These are phyloP conservation scores for Lecanicillium sp. DNA, from an alignment of 2,329 filamentous ascomycete species.

Conservation along the genomic window DNA sequence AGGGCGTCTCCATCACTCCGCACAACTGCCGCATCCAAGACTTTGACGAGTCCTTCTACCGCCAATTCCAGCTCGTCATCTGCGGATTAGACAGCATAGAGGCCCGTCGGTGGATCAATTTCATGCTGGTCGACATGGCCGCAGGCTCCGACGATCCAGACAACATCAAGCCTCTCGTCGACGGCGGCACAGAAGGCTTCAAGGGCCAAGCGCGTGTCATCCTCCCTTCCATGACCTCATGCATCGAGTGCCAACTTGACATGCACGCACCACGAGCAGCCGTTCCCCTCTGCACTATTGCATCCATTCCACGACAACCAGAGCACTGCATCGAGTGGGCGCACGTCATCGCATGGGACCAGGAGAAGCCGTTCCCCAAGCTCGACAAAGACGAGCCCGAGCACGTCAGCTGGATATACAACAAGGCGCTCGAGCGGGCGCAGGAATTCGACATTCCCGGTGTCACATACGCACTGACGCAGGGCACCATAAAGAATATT, in stretches of 20 bases:
- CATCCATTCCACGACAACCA: constrained; percentile 90
- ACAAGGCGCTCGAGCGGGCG: constrained; percentile 73
- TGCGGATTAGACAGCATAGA: constrained; percentile 97
- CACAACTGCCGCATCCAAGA: constrained; percentile 96
- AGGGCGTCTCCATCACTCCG: constrained; percentile 84
- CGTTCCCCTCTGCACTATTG: constrained; percentile 91
- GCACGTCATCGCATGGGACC: constrained; percentile 94
- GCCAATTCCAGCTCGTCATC: constrained; percentile 89
- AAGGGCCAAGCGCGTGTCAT: constrained; percentile 94
- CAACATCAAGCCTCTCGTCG: constrained; percentile 84
- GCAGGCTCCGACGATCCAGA: constrained; percentile 69
- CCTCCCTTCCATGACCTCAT: constrained; percentile 84
- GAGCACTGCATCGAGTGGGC: constrained; percentile 99
- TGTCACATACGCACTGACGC: constrained; percentile 90
- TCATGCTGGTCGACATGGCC: constrained; percentile 83
- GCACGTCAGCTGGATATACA: constrained; percentile 94
- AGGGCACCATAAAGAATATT: constrained; percentile 98
- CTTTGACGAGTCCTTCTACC: constrained; percentile 92
- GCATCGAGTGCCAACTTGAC: constrained; percentile 96
- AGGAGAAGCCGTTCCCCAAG: constrained; percentile 69
- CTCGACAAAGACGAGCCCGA: constrained; percentile 95
- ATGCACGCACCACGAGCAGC: constrained; percentile 98
- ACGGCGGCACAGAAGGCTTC: constrained; percentile 96
- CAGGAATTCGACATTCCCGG: constrained; percentile 84
- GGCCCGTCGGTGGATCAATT: constrained; percentile 97